phyloP scores from a whole-genome alignment of 768 basidiomycete genomes.

The Phallus indusiatus region DNA sequence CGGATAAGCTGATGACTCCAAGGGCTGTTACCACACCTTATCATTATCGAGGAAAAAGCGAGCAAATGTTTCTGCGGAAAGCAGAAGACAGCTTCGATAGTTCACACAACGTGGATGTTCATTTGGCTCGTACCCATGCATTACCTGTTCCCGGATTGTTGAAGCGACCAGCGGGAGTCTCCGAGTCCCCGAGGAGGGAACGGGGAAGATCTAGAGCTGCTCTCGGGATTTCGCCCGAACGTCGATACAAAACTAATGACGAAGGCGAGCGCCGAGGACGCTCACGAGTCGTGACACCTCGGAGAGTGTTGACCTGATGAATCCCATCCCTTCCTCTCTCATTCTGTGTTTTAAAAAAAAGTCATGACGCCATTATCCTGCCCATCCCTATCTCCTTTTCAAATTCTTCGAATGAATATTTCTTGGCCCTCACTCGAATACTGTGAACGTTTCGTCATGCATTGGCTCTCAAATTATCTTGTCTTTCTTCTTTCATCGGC shows the following conservation, averaged over 20 bases:
- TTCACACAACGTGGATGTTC: background rate
- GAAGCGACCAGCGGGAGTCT: background rate
- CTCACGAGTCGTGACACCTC: slow-evolving; percentile 3
- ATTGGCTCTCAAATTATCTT: background rate
- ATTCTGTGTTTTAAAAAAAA: background rate
- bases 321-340: background rate
- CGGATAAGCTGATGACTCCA: background rate
- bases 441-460: background rate
- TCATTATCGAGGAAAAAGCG: background rate
- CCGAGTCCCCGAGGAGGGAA: background rate
- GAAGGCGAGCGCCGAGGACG: slow-evolving; percentile 3
- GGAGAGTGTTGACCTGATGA: background rate
- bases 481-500: background rate
- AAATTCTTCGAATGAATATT: background rate
- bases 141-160: background rate
- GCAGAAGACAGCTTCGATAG: background rate
- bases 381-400: background rate
- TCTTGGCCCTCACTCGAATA: background rate
- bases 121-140: background rate
- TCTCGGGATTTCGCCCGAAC: background rate
- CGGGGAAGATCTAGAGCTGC: background rate
- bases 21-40: background rate
- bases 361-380: background rate
- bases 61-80: background rate
- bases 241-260: background rate